Base-by-base conservation (phyloP, 2,329 filamentous ascomycete genomes). In the Blastomyces gilchristii region DNA sequence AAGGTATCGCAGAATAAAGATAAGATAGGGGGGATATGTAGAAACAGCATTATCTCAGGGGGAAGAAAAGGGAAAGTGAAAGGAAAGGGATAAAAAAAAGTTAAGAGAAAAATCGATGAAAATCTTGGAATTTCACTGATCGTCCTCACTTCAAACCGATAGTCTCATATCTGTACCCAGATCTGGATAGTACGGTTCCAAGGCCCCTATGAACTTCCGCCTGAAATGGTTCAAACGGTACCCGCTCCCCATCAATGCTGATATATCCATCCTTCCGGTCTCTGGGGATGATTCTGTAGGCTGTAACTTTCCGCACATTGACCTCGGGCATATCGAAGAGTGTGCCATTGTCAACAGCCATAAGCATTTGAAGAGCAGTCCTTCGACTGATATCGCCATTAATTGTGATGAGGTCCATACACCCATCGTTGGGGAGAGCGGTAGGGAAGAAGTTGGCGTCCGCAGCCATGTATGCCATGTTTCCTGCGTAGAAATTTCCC, bases 401-500 rank as follows among this genome's bases (percentile, higher is more conserved):
- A 65, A 95, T 86, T 60, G 84, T 89, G 63, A 97, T 82, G 12
- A 97, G 80, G 73, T 99, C 94, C 77, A 96, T 85, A 66, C 87
- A 82, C 12, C 93, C 94, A 71, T 99, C 94, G 54, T 86, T 86
- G 16, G 91, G 88, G 9, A 93, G 82, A 0, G 93, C 84, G 0
- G 90, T 87, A 1, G 34, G 90, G 81, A 81, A 99, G 79, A 97
- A 96, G 71, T 91, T 91, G 64, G 87, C 83, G 67, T 93, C 87
- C 14, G 90, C 83, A 0, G 92, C 87, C 90, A 99, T 93, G 75
- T 88, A 95, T 31, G 89, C 86, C 87, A 97, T 95, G 73, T 97
- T 99, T 65, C 94, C 94, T 41, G 87, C 89, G 76, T 95, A 97
- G 74, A 99, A 96, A 71, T 90, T 97, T 57, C 91, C 91, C 62